Percentiles rank a stretch among this genome's conserved stretches.
phyloP scores from a whole-genome alignment of 352 stramenopile genomes.

The Phytopythium vexans region DNA sequence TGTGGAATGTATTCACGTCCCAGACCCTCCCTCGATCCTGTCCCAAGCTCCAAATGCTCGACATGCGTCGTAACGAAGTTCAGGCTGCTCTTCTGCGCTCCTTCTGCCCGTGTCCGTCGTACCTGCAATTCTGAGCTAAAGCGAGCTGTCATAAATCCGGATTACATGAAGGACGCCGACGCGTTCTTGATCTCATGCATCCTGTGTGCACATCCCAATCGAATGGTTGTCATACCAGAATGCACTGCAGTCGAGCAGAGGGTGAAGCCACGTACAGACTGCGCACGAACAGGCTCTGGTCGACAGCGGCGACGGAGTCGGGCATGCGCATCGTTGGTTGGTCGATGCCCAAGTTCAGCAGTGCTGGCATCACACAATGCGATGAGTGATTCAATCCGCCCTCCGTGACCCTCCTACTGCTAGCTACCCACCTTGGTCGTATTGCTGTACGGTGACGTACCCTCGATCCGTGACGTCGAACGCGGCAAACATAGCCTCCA shows the following conservation, averaged over 20 bases:
- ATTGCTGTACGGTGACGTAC: conserved; percentile 58
- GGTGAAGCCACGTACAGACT: conserved; percentile 43
- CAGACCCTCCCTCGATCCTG: conserved; percentile 46
- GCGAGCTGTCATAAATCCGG: background rate
- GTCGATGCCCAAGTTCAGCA: conserved; percentile 63
- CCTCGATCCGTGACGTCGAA: conserved; percentile 75
- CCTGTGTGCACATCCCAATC: conserved; percentile 12
- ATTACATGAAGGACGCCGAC: conserved; percentile 58
- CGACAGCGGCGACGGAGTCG: conserved; percentile 58
- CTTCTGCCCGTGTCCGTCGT: conserved; percentile 49
- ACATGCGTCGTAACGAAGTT: conserved; percentile 62
- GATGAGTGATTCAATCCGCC: no score
- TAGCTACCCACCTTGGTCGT: conserved; percentile 48
- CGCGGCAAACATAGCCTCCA: conserved; percentile 70
- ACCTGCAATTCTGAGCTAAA: conserved; percentile 42
- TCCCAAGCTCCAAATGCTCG: conserved; percentile 56
- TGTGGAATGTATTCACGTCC: conserved; percentile 71
- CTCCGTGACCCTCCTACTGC: background rate
- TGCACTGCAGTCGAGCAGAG: background rate
- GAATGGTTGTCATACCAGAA: background rate
- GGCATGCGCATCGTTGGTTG: conserved; percentile 56
- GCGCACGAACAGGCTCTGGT: conserved; percentile 56
- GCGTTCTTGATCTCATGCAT: conserved; percentile 73
- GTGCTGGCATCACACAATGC: conserved; percentile 16
- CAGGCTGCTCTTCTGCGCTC: conserved; percentile 43